phyloP scores from a whole-genome alignment of 2,329 filamentous ascomycete species.

The Davidsoniella neocaledoniae region DNA sequence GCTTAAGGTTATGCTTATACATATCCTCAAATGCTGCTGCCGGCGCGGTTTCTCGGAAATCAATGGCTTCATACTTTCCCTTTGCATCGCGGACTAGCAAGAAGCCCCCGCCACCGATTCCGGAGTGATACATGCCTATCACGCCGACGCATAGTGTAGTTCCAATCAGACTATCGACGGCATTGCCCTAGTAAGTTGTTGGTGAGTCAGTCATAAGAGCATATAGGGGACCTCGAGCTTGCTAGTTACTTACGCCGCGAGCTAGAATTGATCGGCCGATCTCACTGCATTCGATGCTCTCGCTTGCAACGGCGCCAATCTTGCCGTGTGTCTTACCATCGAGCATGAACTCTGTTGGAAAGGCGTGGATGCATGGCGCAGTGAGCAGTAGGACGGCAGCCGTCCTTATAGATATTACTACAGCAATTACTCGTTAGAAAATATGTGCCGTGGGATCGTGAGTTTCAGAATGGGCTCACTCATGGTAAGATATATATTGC shows the following conservation, averaged over 20 bases:
- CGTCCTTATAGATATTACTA: too few relatives aligned
- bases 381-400: too few relatives aligned
- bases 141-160: conserved; percentile 62
- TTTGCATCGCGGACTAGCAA: conserved; percentile 58
- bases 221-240: neutral
- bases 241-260: conserved; percentile 25
- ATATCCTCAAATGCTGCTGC: conserved; percentile 69
- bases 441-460: too few relatives aligned
- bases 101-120: conserved; percentile 83
- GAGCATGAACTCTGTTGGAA: too few relatives aligned
- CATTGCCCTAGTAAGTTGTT: conserved; percentile 40
- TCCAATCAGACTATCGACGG: conserved; percentile 59
- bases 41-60: conserved; percentile 80
- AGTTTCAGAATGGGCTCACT: too few relatives aligned
- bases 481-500: too few relatives aligned
- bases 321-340: neutral
- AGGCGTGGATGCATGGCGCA: too few relatives aligned
- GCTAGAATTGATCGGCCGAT: conserved; percentile 49
- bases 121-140: conserved; percentile 60
- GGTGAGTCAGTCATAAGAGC: neutral
- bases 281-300: conserved; percentile 49
- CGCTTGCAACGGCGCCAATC: conserved; percentile 51
- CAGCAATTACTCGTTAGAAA: too few relatives aligned
- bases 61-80: conserved; percentile 70
- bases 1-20: conserved; percentile 54